Conservation (phyloP, 116 monocot genomes). For the Papilionanthe hybrid region DNA sequence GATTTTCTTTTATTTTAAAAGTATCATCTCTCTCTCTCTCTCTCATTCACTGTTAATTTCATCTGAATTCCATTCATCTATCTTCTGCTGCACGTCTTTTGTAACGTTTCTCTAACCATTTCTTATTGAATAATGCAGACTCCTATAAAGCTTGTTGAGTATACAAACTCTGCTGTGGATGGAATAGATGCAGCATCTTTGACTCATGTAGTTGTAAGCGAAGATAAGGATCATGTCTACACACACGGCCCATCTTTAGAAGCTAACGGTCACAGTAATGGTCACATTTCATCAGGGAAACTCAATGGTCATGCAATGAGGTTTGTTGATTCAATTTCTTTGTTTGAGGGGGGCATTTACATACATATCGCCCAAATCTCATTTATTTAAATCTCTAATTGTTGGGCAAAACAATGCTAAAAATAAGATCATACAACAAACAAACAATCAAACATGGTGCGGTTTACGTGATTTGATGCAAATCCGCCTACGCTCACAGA, state of each 20-base stretch:
- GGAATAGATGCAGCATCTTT: slow-evolving; percentile 7
- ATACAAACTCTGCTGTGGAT: slow-evolving; percentile 9
- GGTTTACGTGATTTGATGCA: no score
- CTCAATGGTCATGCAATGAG: not conserved
- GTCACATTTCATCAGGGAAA: not conserved
- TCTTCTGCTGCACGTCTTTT: not conserved
- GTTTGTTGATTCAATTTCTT: not conserved
- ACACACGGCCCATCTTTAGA: not conserved
- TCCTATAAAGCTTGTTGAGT: slow-evolving; percentile 10
- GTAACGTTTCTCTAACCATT: not conserved
- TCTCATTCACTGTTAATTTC: no score
- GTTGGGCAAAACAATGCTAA: no score
- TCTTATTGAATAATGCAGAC: not conserved
- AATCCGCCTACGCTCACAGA: no score
- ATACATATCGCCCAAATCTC: no score
- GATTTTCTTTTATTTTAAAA: not conserved
- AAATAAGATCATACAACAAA: no score
- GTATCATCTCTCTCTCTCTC: not conserved
- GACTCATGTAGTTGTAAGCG: slow-evolving; percentile 1
- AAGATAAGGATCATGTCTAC: not conserved
- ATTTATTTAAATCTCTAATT: no score
- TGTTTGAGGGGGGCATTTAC: no score
- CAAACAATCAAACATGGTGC: no score
- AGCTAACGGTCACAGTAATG: not conserved
- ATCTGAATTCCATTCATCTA: not conserved